Base-by-base conservation (phyloP, 2,329 filamentous ascomycete species). In the Annulohypoxylon truncatum region DNA sequence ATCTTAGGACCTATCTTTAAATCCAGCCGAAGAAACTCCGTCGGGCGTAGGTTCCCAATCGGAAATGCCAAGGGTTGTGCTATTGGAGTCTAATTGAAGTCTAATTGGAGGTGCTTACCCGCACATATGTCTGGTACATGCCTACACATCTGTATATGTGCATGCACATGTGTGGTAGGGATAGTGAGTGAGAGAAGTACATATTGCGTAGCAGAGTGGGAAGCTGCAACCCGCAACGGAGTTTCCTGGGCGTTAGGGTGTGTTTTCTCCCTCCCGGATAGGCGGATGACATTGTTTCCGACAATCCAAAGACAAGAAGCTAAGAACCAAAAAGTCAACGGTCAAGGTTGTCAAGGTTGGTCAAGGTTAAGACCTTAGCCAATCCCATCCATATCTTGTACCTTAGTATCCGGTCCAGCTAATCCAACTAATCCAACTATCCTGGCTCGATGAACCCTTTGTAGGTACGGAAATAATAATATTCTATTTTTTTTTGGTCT, bases 11-110 rank as follows among this genome's bases (percentile, higher is more conserved):
- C 62, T 66, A 61, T 57, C 51, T 66, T 69, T 66, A 67, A 69
- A 68, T 66, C 66, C 66, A 68, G 66, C 58, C 64, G 58, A 62
- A 33, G 58, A 66, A 55, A 35, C 10, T 53, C 20, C 50, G 20
- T 48, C 44, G 44, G 44, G 15, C 24, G 3, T 26, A 48, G 12
- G 24, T 28, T 48, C 44, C 44, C 44, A 48, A 48, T 48, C 44
- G 24, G 22, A 7, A 28, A 15, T 29, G 44, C 44, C 44, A 48
- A 48, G 44, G 24, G n/a, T 29, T 8, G 24, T 48, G 22, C 24
- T 28, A 48, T 48, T 29, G 44, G 44, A 24, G 29, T 31, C 29
- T 38, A 38, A 38, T 38, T 8, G 35, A 12, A 31, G 29, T 31
- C 13, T 31, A 31, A 31, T 31, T 31, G 29, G 29, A n/a, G n/a